A percentile compares a stretch with the other conserved stretches of the same genome.
Conservation (phyloP, 768 basidiomycete species). For the Asterophora lycoperdoides region DNA sequence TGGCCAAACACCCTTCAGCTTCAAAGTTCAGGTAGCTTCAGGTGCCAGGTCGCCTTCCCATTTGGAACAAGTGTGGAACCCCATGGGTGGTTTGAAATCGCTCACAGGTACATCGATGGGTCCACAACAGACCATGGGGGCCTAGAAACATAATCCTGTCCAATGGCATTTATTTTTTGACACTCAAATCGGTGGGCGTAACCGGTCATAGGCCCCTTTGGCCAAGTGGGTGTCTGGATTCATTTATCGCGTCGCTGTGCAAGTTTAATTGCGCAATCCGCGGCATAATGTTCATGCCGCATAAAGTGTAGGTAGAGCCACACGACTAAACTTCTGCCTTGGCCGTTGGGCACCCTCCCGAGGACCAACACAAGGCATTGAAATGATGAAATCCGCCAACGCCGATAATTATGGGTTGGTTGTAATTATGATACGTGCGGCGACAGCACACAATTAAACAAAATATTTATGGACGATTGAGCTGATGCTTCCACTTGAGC, state of each 20-base stretch:
- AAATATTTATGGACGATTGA: constrained; percentile 21
- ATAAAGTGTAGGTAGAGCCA: background rate
- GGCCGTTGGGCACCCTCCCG: too few species aligned
- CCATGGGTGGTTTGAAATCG: background rate
- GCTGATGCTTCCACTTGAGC: constrained; percentile 54
- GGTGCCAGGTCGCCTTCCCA: background rate
- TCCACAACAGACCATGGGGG: constrained; percentile 1
- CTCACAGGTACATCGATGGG: constrained; percentile 3
- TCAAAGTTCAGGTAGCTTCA: too few species aligned
- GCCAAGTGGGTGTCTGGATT: constrained; percentile 3
- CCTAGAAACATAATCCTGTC: constrained; percentile 2
- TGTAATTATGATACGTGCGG: too few species aligned
- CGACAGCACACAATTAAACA: constrained; percentile 4
- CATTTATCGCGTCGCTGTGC: constrained; percentile 6
- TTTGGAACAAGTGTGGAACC: background rate
- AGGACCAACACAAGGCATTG: too few species aligned
- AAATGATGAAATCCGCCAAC: too few species aligned
- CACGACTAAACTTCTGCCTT: too few species aligned
- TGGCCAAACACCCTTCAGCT: background rate
- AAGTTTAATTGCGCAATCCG: background rate
- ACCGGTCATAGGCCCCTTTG: constrained; percentile 7
- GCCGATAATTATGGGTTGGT: too few species aligned
- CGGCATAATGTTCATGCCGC: background rate
- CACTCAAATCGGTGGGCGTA: constrained; percentile 2
- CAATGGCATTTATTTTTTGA: constrained; percentile 1